These are phyloP conservation scores for Ogataea methylovora DNA, from an alignment of 805 yeast species.

Conservation along the genomic window DNA sequence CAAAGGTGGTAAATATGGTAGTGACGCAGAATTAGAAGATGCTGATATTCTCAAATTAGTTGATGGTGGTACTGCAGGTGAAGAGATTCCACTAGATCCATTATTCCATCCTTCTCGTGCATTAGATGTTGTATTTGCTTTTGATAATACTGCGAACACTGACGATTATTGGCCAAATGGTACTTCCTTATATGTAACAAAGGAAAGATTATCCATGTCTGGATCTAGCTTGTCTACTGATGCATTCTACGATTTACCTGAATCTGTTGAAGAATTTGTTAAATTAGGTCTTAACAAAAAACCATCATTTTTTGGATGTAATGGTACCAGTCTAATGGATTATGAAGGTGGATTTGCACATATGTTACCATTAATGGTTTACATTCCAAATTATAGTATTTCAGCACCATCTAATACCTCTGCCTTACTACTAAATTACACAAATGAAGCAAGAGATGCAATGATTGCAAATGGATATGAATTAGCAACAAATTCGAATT, in stretches of 20 bases:
- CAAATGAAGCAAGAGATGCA: conserved; percentile 42
- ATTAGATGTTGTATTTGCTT: conserved; percentile 57
- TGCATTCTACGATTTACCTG: conserved; percentile 72
- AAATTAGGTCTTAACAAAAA: conserved; percentile 47
- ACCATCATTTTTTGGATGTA: conserved; percentile 81
- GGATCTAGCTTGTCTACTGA: conserved; percentile 33
- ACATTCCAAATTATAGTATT: conserved; percentile 62
- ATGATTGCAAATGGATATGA: conserved; percentile 71
- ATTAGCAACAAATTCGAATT: conserved; percentile 48
- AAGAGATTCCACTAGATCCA: conserved; percentile 59
- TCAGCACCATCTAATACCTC: conserved; percentile 56
- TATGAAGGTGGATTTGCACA: conserved; percentile 23
- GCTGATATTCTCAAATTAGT: conserved; percentile 12
- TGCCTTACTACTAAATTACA: conserved; percentile 49
- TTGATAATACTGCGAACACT: conserved; percentile 59
- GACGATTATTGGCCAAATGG: conserved; percentile 58
- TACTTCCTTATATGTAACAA: conserved; percentile 42
- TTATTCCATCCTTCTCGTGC: conserved; percentile 50
- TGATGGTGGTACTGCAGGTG: conserved; percentile 31
- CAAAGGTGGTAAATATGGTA: conserved; percentile 20
- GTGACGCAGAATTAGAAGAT: conserved; percentile 17
- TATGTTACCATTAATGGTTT: conserved; percentile 64
- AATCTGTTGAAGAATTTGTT: conserved; percentile 49
- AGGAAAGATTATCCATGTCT: conserved; percentile 27
- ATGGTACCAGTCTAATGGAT: conserved; percentile 44